These are phyloP conservation scores for Pichia sp. DNA, from an alignment of 1,139 yeast species.

Conservation along the genomic window DNA sequence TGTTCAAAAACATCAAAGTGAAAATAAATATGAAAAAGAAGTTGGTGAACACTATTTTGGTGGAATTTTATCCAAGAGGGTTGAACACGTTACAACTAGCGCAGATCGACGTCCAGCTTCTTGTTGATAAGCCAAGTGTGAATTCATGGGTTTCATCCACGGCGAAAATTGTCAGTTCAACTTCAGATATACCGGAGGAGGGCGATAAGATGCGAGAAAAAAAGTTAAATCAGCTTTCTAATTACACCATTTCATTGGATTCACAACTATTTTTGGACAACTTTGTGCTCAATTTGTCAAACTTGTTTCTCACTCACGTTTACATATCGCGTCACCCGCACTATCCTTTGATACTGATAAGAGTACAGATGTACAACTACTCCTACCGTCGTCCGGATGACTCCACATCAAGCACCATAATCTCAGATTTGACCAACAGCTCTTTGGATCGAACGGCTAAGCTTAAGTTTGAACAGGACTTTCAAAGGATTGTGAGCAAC, in stretches of 20 bases:
- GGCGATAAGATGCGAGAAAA: constrained; percentile 27
- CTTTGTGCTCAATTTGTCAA: constrained; percentile 45
- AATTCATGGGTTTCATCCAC: constrained; percentile 59
- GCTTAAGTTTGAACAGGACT: constrained; percentile 14
- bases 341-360: constrained; percentile 53
- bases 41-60: constrained; percentile 47
- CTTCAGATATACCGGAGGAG: constrained; percentile 20
- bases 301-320: constrained; percentile 52
- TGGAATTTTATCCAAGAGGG: constrained; percentile 60
- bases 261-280: constrained; percentile 46
- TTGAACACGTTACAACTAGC: constrained; percentile 66
- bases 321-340: constrained; percentile 66
- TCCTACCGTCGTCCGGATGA: not conserved
- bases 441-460: constrained; percentile 8
- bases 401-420: not conserved
- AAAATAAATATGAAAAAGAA: constrained; percentile 37
- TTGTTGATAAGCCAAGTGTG: constrained; percentile 52
- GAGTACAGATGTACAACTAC: constrained; percentile 67
- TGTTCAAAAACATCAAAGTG: constrained; percentile 15
- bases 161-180: constrained; percentile 35
- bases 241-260: constrained; percentile 31
- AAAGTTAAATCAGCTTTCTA: constrained; percentile 34
- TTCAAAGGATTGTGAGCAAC: constrained; percentile 10
- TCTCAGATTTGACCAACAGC: constrained; percentile 13
- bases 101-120: constrained; percentile 62